Evolutionary conservation across 2,329 filamentous ascomycete species (phyloP).

Genomic region (Colletotrichum sp.): DNA sequence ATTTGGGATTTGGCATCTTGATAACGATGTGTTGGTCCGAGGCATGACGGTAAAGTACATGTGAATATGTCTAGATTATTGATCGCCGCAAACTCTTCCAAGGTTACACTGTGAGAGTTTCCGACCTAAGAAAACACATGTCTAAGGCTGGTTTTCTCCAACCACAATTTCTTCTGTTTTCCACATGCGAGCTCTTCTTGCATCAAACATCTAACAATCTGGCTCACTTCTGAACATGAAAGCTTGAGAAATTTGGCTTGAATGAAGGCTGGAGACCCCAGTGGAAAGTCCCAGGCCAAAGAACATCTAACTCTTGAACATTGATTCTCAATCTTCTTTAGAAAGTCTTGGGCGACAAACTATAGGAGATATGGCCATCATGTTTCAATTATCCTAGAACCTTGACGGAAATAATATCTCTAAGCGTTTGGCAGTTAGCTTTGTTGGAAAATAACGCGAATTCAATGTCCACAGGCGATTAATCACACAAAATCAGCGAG

Average conservation of each 20-base stretch:
- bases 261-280: accelerated
- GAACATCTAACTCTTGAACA: accelerated
- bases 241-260: background rate
- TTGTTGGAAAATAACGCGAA: accelerated
- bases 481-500: accelerated
- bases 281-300: accelerated
- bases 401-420: background rate
- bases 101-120: accelerated
- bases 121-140: accelerated
- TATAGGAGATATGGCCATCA: accelerated
- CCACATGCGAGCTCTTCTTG: background rate
- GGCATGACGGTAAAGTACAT: accelerated
- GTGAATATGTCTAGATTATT: background rate
- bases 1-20: background rate
- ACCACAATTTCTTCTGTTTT: background rate
- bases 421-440: accelerated
- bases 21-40: background rate
- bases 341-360: too few species aligned
- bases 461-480: background rate
- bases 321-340: background rate
- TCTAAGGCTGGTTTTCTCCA: background rate
- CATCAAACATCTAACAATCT: accelerated
- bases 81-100: accelerated
- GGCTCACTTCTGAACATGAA: background rate
- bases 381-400: accelerated